Evolutionary conservation across 2,329 filamentous ascomycete species (phyloP).

Genomic region (Aspergillus novofumigatus): DNA sequence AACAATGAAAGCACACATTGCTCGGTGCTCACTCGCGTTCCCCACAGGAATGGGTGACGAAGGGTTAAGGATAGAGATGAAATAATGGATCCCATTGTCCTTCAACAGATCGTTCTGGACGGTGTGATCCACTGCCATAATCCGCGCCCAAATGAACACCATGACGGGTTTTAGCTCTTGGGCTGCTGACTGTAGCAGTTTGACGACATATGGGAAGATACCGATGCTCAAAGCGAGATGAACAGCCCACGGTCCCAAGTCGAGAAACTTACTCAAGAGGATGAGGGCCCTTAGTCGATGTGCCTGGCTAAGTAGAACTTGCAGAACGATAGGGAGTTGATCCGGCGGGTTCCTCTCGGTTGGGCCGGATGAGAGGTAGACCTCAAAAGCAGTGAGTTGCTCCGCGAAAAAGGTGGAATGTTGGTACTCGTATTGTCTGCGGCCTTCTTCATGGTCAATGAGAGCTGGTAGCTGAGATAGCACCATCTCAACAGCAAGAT

Average conservation of each 20-base stretch:
- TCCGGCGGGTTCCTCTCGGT: constrained; percentile 84
- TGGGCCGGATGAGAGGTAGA: constrained; percentile 81
- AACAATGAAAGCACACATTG: constrained; percentile 98
- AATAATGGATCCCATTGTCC: constrained; percentile 96
- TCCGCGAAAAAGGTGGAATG: constrained; percentile 97
- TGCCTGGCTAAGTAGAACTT: constrained; percentile 92
- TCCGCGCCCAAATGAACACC: constrained; percentile 98
- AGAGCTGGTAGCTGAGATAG: constrained; percentile 82
- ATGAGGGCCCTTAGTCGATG: constrained; percentile 89
- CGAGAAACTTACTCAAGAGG: constrained; percentile 85
- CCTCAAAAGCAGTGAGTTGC: constrained; percentile 93
- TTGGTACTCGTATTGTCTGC: constrained; percentile 81
- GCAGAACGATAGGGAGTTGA: constrained; percentile 91
- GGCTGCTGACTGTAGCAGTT: constrained; percentile 90
- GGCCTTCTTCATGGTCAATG: constrained; percentile 68
- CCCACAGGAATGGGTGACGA: constrained; percentile 76
- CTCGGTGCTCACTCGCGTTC: constrained; percentile 89
- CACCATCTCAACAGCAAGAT: constrained; percentile 93
- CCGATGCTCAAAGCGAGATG: constrained; percentile 95
- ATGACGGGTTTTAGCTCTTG: constrained; percentile 95
- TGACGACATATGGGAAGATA: constrained; percentile 98
- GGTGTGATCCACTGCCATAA: constrained; percentile 89
- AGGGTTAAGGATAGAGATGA: constrained; percentile 86
- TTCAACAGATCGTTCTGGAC: constrained; percentile 93
- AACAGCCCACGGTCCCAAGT: constrained; percentile 97